Conservation (phyloP, 1,139 yeast species). For the Debaryomyces sp. region DNA sequence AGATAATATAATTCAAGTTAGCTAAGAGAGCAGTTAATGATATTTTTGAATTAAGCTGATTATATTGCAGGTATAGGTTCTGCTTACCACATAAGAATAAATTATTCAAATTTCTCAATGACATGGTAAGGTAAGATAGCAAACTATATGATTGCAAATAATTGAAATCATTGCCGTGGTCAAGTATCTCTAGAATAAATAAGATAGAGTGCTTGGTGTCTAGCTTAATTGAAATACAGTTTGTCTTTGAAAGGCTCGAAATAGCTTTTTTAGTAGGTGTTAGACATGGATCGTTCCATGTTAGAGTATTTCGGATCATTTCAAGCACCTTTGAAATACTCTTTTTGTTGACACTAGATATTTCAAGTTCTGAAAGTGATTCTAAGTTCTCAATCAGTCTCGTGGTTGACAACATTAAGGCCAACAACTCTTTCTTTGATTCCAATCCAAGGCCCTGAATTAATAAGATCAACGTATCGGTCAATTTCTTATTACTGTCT, state of each 20-base stretch:
- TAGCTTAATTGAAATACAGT: background rate
- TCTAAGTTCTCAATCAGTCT: background rate
- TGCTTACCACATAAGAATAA: constrained; percentile 12
- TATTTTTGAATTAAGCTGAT: constrained; percentile 24
- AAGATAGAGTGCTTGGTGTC: constrained; percentile 13
- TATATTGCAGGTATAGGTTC: constrained; percentile 23
- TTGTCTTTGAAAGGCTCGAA: background rate
- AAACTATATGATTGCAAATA: constrained; percentile 12
- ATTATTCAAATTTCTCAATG: constrained; percentile 10
- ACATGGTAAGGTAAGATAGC: constrained; percentile 8
- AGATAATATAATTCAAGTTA: constrained; percentile 22
- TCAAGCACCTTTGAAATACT: constrained; percentile 8
- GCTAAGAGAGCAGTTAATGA: constrained; percentile 23
- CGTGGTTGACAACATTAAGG: background rate
- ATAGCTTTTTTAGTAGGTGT: background rate
- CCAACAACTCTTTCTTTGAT: background rate
- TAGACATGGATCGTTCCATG: constrained; percentile 5
- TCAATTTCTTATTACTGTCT: background rate
- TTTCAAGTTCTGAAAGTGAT: background rate
- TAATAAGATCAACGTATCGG: background rate
- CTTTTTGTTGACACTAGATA: constrained; percentile 1
- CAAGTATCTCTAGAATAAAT: constrained; percentile 28
- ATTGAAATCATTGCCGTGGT: constrained; percentile 24
- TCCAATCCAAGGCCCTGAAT: background rate
- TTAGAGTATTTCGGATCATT: background rate